These are phyloP conservation scores for Fraxinus platypoda DNA, from an alignment of 305 asterid genomes.

Conservation along the genomic window DNA sequence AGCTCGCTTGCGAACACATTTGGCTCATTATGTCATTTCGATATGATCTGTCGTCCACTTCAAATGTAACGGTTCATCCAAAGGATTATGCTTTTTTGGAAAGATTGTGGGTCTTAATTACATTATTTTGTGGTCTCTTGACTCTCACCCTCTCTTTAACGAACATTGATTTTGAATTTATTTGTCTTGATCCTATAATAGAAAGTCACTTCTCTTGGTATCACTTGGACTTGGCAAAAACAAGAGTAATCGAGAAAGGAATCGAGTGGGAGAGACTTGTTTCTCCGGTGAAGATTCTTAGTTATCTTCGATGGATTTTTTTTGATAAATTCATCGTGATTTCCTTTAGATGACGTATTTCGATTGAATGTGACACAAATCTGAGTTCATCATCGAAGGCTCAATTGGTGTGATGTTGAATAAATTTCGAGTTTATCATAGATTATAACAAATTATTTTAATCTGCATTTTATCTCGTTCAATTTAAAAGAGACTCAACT, in stretches of 20 bases:
- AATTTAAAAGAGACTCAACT: not conserved
- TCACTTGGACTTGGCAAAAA: not conserved
- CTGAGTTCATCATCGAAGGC: too few relatives aligned
- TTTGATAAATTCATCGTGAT: not conserved
- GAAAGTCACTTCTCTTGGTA: not conserved
- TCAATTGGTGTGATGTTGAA: not conserved
- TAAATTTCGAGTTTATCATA: too few relatives aligned
- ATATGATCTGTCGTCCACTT: not conserved
- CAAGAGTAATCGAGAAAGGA: not conserved
- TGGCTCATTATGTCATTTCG: not conserved
- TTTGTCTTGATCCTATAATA: too few relatives aligned
- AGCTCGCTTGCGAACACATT: not conserved
- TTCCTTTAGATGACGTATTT: not conserved
- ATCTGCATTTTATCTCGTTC: too few relatives aligned
- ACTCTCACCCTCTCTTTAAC: not conserved
- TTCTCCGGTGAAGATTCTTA: too few relatives aligned
- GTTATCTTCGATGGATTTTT: not conserved
- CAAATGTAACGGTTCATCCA: not conserved
- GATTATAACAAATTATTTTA: too few relatives aligned
- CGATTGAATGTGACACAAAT: not conserved
- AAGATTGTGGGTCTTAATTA: too few relatives aligned
- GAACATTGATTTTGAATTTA: not conserved
- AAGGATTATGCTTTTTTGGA: too few relatives aligned
- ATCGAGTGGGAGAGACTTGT: not conserved
- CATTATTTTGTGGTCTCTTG: not conserved